A percentile compares a stretch with the other conserved stretches of the same genome.
Conservation (phyloP, 345 rosid species). For the Eucalyptus curtisii region DNA sequence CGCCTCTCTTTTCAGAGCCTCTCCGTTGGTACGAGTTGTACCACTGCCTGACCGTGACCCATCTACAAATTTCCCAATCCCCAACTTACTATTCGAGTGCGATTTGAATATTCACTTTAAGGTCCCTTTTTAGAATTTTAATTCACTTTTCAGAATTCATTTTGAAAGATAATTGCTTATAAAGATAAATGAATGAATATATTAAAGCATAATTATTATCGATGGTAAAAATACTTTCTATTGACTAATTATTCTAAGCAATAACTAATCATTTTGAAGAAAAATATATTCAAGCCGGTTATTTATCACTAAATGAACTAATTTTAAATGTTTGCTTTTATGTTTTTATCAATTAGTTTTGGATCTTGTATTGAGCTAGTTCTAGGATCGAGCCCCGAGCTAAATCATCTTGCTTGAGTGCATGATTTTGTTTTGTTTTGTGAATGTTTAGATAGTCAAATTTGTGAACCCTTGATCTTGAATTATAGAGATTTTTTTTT, state of each 20-base stretch:
- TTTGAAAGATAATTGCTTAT: neutral
- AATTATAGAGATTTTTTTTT: neutral
- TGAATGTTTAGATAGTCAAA: neutral
- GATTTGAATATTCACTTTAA: neutral
- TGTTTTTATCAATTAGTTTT: neutral
- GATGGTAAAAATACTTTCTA: neutral
- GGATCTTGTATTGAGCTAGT: neutral
- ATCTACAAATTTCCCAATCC: neutral
- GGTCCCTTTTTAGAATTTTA: neutral
- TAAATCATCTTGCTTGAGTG: neutral
- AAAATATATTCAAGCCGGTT: fast-evolving
- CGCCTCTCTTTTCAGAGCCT: neutral
- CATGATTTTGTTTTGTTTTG: neutral
- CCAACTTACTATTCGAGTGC: neutral
- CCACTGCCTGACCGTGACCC: neutral
- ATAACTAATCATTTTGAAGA: neutral
- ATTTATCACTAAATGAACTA: fast-evolving
- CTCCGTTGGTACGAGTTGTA: neutral
- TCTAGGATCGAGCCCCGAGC: fast-evolving
- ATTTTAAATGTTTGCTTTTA: neutral
- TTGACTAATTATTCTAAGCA: neutral
- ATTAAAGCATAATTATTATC: neutral
- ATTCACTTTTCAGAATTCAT: neutral
- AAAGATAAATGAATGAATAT: neutral
- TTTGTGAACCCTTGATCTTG: neutral